A percentile compares a stretch with the other conserved stretches of the same genome.
These are phyloP conservation scores for Anthoceros angustus DNA, from an alignment of 225 moss, liverwort and hornwort genomes.

Conservation along the genomic window DNA sequence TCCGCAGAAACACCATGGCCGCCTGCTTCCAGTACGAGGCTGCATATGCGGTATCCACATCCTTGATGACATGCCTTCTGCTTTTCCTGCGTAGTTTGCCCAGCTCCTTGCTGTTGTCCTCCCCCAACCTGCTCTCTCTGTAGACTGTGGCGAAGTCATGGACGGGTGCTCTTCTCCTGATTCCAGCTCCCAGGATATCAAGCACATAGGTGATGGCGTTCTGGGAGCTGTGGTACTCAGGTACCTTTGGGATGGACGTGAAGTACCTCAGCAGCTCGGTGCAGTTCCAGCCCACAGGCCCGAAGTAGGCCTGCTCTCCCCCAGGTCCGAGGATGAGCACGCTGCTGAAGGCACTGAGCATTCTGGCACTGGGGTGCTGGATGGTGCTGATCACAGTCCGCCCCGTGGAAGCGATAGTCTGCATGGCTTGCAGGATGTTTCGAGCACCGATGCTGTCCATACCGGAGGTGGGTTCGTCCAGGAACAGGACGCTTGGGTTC, in stretches of 20 bases:
- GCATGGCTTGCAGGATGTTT: constrained; percentile 57
- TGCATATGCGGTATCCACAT: constrained; percentile 9
- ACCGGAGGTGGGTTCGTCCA: constrained; percentile 84
- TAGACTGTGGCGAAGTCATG: constrained; percentile 16
- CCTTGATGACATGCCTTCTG: constrained; percentile 8
- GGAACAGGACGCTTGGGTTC: constrained; percentile 42
- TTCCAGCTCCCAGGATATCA: constrained; percentile 15
- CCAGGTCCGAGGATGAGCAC: constrained; percentile 66
- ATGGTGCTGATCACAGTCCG: constrained; percentile 81
- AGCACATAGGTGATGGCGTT: constrained; percentile 15
- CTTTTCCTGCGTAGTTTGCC: constrained; percentile 7
- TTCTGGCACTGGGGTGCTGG: constrained; percentile 75
- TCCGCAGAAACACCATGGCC: constrained; percentile 11
- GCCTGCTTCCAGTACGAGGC: constrained; percentile 10
- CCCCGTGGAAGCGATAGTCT: constrained; percentile 52
- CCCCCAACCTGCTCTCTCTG: constrained; percentile 8
- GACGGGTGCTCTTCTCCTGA: constrained; percentile 6
- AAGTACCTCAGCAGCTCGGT: constrained; percentile 17
- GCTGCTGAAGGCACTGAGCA: constrained; percentile 60
- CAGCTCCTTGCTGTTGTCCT: constrained; percentile 12
- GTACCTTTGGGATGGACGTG: constrained; percentile 9
- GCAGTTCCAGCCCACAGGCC: constrained; percentile 18
- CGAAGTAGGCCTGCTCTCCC: constrained; percentile 32
- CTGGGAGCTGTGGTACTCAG: constrained; percentile 8
- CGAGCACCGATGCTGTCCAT: constrained; percentile 81